These are phyloP conservation scores for Triticum aestivum DNA, from an alignment of 176 grass and related monocot genomes.

Conservation along the genomic window DNA sequence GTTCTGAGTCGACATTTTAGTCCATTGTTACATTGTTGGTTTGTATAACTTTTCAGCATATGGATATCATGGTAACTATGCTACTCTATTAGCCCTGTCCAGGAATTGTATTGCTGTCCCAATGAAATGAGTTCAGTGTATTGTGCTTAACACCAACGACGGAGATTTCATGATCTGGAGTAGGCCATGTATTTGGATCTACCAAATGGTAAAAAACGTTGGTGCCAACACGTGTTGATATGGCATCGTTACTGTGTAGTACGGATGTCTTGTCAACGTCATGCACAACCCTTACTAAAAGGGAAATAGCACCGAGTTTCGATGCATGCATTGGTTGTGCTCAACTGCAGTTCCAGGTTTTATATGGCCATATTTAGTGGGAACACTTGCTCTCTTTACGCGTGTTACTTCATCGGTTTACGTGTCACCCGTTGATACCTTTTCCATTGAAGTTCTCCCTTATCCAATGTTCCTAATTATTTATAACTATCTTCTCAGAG, in stretches of 20 bases:
- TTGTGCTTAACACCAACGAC: neutral
- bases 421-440: neutral
- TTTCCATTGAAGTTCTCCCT: neutral
- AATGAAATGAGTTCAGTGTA: constrained; percentile 13
- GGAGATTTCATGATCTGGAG: neutral
- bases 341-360: constrained; percentile 3
- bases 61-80: neutral
- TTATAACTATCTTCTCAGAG: neutral
- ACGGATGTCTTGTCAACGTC: neutral
- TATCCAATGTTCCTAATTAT: neutral
- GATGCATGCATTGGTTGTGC: constrained; percentile 24
- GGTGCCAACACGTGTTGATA: neutral
- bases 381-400: neutral
- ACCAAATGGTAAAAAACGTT: constrained; percentile 10
- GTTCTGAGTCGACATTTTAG: constrained; percentile 16
- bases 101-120: neutral
- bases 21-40: constrained; percentile 12
- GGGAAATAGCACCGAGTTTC: neutral
- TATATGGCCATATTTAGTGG: neutral
- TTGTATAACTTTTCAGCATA: neutral
- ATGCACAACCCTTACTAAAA: neutral
- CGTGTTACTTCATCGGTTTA: neutral
- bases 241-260: neutral
- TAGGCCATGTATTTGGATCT: constrained; percentile 13
- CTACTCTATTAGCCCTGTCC: neutral